phyloP scores from a whole-genome alignment of 140 eudicot genomes.

The Ambrosia hybrid region DNA sequence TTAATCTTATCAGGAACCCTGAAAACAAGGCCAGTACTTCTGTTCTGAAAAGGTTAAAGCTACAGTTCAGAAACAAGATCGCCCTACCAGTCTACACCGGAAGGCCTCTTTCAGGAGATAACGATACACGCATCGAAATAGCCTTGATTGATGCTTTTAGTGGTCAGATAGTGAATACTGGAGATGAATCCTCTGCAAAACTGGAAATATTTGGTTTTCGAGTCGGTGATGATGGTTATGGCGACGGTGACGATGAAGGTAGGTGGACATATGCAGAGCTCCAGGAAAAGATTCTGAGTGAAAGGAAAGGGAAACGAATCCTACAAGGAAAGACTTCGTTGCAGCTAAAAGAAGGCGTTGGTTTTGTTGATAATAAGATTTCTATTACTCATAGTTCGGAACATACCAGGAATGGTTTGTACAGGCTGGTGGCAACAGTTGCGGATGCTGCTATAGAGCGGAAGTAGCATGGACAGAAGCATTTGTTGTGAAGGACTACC shows the following conservation, averaged over 20 bases:
- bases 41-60: slow-evolving; percentile 28
- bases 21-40: slow-evolving; percentile 10
- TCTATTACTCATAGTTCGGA: slow-evolving; percentile 35
- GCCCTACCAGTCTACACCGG: slow-evolving; percentile 39
- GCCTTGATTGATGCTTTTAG: slow-evolving; percentile 45
- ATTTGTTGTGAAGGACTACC: slow-evolving; percentile 49
- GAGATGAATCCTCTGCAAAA: slow-evolving; percentile 46
- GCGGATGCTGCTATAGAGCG: slow-evolving; percentile 32
- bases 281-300: slow-evolving; percentile 32
- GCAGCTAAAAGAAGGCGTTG: slow-evolving; percentile 49
- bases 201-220: slow-evolving; percentile 45
- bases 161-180: slow-evolving; percentile 39
- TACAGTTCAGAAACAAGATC: slow-evolving; percentile 39
- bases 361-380: slow-evolving; percentile 27
- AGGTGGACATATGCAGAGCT: slow-evolving; percentile 41
- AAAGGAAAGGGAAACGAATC: slow-evolving; percentile 38
- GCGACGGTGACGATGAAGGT: slow-evolving; percentile 28
- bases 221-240: slow-evolving; percentile 34
- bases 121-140: slow-evolving; percentile 30
- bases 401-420: slow-evolving; percentile 34
- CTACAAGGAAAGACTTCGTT: slow-evolving; percentile 47
- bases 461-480: slow-evolving; percentile 49
- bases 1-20: slow-evolving; percentile 31
- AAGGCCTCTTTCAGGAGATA: slow-evolving; percentile 45
- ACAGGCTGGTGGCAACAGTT: slow-evolving; percentile 45